phyloP scores from a whole-genome alignment of 2,329 filamentous ascomycete species.

The Dothiorella sarmentorum region DNA sequence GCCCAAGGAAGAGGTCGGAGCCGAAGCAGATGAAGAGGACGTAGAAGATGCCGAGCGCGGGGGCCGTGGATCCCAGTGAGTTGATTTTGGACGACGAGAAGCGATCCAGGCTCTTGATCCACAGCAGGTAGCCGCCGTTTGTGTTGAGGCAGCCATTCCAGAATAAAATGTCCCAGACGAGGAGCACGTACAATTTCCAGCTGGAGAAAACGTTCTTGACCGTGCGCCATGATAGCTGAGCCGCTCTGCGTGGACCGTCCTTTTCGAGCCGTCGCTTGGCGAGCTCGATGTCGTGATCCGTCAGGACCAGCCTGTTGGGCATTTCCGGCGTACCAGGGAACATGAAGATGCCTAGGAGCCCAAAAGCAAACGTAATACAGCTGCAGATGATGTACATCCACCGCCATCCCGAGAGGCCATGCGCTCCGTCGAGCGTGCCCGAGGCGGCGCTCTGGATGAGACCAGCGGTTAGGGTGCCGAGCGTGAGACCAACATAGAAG shows the following conservation, averaged over 20 bases:
- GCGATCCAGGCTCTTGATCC: constrained; percentile 54
- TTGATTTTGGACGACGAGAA: constrained; percentile 49
- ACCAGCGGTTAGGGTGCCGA: constrained; percentile 53
- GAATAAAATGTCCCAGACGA: constrained; percentile 54
- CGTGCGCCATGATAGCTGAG: constrained; percentile 29
- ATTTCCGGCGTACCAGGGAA: constrained; percentile 51
- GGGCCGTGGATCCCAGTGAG: constrained; percentile 51
- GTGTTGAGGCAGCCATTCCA: constrained; percentile 53
- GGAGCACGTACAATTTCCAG: constrained; percentile 51
- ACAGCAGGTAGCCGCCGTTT: constrained; percentile 53
- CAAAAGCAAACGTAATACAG: constrained; percentile 52
- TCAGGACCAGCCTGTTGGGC: constrained; percentile 49
- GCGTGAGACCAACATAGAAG: constrained; percentile 51
- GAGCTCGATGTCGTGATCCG: constrained; percentile 46
- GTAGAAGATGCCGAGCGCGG: constrained; percentile 57
- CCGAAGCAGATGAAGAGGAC: constrained; percentile 53
- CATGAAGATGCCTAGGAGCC: constrained; percentile 50
- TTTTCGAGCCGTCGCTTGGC: constrained; percentile 46
- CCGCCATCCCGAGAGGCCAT: constrained; percentile 37
- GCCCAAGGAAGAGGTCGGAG: constrained; percentile 53
- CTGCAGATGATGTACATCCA: constrained; percentile 38
- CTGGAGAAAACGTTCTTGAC: constrained; percentile 39
- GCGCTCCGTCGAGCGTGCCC: constrained; percentile 55
- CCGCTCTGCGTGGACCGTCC: constrained; percentile 39
- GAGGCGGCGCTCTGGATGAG: constrained; percentile 41